Conservation (phyloP, 2,329 filamentous ascomycete genomes). For the Ophiosphaerella narmari region DNA sequence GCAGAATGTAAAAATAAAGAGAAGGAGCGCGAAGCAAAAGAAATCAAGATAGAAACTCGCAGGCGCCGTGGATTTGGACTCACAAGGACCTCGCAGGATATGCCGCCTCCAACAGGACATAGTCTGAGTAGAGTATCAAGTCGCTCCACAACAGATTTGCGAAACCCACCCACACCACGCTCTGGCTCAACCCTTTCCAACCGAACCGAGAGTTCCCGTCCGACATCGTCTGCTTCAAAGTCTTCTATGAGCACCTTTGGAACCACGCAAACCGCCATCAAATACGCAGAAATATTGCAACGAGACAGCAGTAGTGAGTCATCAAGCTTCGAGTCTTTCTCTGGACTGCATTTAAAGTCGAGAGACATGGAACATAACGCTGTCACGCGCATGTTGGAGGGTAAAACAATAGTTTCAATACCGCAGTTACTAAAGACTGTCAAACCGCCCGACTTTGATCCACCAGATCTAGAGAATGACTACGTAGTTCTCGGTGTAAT, state of each 20-base stretch:
- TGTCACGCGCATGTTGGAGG: conserved; percentile 75
- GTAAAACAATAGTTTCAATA: conserved; percentile 76
- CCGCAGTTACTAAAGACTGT: conserved; percentile 81
- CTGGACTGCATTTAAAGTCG: conserved; percentile 79
- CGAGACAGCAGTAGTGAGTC: conserved; percentile 57
- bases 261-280: conserved; percentile 25
- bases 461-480: conserved; percentile 83
- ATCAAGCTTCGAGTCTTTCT: conserved; percentile 74
- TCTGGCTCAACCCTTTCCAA: conserved; percentile 30
- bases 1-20: conserved; percentile 64
- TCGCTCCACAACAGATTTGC: conserved; percentile 22
- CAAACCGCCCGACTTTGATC: conserved; percentile 79
- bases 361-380: conserved; percentile 81
- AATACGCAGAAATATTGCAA: conserved; percentile 37
- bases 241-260: conserved; percentile 27
- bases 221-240: conserved; percentile 26
- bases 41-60: conserved; percentile 49
- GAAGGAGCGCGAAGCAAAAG: conserved; percentile 50
- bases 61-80: conserved; percentile 49
- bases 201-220: conserved; percentile 22
- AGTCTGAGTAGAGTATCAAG: conserved; percentile 17
- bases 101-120: conserved; percentile 17
- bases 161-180: conserved; percentile 19
- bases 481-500: conserved; percentile 88
- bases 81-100: conserved; percentile 24